These are phyloP conservation scores for Usnea hakonensis DNA, from an alignment of 495 filamentous ascomycete species.

Conservation along the genomic window DNA sequence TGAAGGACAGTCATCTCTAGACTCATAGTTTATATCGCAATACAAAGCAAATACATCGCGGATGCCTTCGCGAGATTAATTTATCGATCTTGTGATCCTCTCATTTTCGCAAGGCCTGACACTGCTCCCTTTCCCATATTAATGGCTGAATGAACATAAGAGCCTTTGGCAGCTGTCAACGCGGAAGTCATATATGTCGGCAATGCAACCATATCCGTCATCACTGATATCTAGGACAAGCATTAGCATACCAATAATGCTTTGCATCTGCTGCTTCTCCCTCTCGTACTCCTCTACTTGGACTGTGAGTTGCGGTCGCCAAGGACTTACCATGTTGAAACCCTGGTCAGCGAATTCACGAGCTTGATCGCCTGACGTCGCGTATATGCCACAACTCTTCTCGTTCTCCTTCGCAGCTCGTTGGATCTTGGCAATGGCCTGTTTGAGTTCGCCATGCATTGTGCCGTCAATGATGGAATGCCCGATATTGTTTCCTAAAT, in stretches of 20 bases:
- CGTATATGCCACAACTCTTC: slow-evolving; percentile 68
- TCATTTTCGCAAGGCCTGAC: slow-evolving; percentile 23
- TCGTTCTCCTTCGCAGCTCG: slow-evolving; percentile 53
- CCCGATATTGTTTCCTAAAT: slow-evolving; percentile 67
- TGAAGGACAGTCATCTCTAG: slow-evolving; percentile 38
- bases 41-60: neutral
- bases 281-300: neutral
- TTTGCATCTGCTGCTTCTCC: neutral
- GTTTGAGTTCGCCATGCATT: slow-evolving; percentile 56
- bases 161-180: slow-evolving; percentile 33
- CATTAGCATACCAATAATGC: neutral
- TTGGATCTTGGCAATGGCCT: slow-evolving; percentile 55
- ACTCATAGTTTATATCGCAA: neutral
- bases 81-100: slow-evolving; percentile 29
- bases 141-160: slow-evolving; percentile 32
- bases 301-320: neutral
- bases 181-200: slow-evolving; percentile 30
- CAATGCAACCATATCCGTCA: slow-evolving; percentile 50
- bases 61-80: neutral
- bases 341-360: slow-evolving; percentile 56
- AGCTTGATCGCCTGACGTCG: slow-evolving; percentile 55
- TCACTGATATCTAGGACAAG: slow-evolving; percentile 33
- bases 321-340: slow-evolving; percentile 59
- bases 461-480: slow-evolving; percentile 54
- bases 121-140: slow-evolving; percentile 39